Base-by-base conservation (phyloP, 1,284 basidiomycete genomes). In the Apiotrichum gamsii region DNA sequence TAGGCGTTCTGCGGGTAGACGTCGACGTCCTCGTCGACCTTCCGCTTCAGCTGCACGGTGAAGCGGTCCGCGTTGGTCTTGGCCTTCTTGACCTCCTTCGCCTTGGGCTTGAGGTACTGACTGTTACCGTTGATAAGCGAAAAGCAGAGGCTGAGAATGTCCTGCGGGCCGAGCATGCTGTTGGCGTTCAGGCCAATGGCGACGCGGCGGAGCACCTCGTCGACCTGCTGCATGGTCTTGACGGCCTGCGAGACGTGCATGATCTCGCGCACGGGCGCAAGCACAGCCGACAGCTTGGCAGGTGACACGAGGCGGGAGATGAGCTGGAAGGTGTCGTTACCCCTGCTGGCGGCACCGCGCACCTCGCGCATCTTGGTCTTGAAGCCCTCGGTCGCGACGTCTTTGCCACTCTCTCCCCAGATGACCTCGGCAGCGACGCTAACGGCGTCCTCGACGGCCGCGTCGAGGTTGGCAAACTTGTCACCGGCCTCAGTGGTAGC, bases 341-440 rank as follows among this genome's bases (percentile, higher is more conserved):
- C 88, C 62, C 84, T 84, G 15, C 85, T 82, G 2, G 81, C 76
- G 8, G 89, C 87, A 3, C 81, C 78, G 33, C 83, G 80, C 18
- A 93, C 91, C 73, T 96, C 91, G 19, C 85, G 80, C 82, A 90
- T 87, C 72, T 90, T 95, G 15, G 90, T 94, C 75, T 85, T 90
- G 81, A 91, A 95, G 21, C 86, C 93, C 58, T 94, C 90, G 3
- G 84, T 79, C 42, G 84, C 82, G 0, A 88, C 85, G 62, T 97
- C 90, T 67, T 90, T 89, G 10, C 87, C 88, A 0, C 90, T 93
- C 62, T 90, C 83, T 14, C 94, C 94, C 64, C 97, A 97, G 44
- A 97, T 80, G 47, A 97, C 94, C 63, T 97, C 94, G 1, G 87
- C 82, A 2, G 90, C 84, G 29, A 96, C 76, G 60, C 87, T 80